These are phyloP conservation scores for Umbelopsis ramanniana DNA, from an alignment of 192 early-diverging fungal genomes.

Conservation along the genomic window DNA sequence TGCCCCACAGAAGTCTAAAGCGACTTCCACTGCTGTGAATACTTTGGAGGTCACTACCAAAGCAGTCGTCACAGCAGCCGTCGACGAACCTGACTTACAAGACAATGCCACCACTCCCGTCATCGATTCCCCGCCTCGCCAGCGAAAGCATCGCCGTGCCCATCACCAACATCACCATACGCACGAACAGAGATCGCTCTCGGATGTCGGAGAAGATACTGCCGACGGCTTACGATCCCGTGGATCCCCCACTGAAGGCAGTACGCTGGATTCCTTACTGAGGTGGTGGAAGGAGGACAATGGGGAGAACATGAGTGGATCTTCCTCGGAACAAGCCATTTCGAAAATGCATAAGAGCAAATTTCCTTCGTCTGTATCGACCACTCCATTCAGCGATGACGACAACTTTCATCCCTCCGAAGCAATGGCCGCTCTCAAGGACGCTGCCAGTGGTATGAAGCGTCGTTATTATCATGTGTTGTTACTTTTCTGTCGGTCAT, in stretches of 20 bases:
- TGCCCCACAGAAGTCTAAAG: conserved; percentile 30
- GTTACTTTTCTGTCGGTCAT: background rate
- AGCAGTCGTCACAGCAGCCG: conserved; percentile 26
- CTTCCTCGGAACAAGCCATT: background rate
- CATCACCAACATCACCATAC: conserved; percentile 4
- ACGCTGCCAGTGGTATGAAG: conserved; percentile 36
- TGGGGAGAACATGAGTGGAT: background rate
- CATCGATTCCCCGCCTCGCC: background rate
- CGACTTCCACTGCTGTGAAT: conserved; percentile 39
- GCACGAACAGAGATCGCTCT: background rate
- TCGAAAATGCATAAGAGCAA: background rate
- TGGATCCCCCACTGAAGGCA: background rate
- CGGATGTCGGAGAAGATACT: conserved; percentile 8
- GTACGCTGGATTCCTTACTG: background rate
- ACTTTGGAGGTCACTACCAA: conserved; percentile 43
- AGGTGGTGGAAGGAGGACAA: conserved; percentile 8
- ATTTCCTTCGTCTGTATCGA: background rate
- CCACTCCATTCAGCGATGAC: conserved; percentile 2
- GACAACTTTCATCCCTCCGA: conserved; percentile 33
- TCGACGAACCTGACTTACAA: conserved; percentile 24
- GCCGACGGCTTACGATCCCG: background rate
- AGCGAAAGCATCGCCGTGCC: conserved; percentile 18
- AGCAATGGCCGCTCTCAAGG: conserved; percentile 39
- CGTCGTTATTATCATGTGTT: background rate
- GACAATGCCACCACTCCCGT: conserved; percentile 7